Base-by-base conservation (phyloP, 371 early-diverging fungal genomes). In the Haplosporangium sp. region DNA sequence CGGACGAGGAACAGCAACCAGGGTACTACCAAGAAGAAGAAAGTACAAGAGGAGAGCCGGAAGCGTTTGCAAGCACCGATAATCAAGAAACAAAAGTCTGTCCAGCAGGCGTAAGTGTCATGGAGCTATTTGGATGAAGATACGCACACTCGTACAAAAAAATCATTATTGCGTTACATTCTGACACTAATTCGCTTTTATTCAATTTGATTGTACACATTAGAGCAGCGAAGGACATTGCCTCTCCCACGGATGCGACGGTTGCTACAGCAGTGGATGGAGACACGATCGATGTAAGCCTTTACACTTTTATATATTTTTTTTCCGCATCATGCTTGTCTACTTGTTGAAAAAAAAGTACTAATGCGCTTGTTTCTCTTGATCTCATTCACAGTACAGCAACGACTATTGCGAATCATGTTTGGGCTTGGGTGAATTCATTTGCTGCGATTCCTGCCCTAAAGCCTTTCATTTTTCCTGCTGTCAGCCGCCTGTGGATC, bases 361-460 rank as follows among this genome's bases (percentile, higher is more conserved):
- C 38, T 45, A 29, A 42, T 21, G 48, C 8, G 12, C 23, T 37
- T 13, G 12, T 12, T 18, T 47, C 2, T 38, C 6, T 47, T 1
- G 1, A 47, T 20, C 6, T 10, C 20, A 50, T 10, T 10, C 2
- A 61, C 55, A 87, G 86, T 45, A 59, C 36, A 89, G 88, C 59
- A 83, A 90, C 58, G 93, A 93, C 70, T 71, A 79, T 18, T 93
- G 94, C 65, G 90, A 89, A 55, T 85, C 90, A 0, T 93, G 94
- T 67, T 81, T 85, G 11, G 89, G 85, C n/a, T 67, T 85, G 1
- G 94, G 94, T 0, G 85, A 87, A 57, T 90, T 93, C 47, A 69
- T 93, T 61, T 93, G 93, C 69, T 93, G 94, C 64, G 94, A 93
- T 73, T 85, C 85, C 13, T 93, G 94, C 55, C 94, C 94, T 14